Conservation (phyloP, 2,329 filamentous ascomycete genomes). For the Emergomyces pasteurianus region DNA sequence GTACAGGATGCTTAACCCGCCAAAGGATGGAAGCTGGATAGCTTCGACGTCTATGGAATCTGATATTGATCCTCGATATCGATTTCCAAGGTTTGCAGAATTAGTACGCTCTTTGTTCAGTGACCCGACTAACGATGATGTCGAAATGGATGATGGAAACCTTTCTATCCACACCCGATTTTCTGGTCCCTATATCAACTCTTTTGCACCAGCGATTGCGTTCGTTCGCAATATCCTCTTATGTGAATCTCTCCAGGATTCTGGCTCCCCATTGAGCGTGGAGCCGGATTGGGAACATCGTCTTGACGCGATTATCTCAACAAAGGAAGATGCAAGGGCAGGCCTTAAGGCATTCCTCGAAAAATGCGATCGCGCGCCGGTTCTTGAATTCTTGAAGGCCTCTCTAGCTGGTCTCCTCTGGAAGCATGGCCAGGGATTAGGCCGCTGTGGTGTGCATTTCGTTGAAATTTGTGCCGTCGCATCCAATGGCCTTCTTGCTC, state of each 20-base stretch:
- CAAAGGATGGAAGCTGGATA: slow-evolving; percentile 31
- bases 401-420: slow-evolving; percentile 34
- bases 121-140: not conserved
- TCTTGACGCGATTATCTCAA: slow-evolving; percentile 59
- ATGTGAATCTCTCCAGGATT: slow-evolving; percentile 41
- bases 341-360: slow-evolving; percentile 34
- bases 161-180: slow-evolving; percentile 14
- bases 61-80: slow-evolving; percentile 34
- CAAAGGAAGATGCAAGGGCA: slow-evolving; percentile 53
- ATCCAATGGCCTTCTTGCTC: slow-evolving; percentile 41
- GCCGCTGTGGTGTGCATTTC: slow-evolving; percentile 38
- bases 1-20: slow-evolving; percentile 51
- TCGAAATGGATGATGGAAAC: slow-evolving; percentile 2
- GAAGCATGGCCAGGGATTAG: slow-evolving; percentile 29
- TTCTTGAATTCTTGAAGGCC: slow-evolving; percentile 32
- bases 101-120: slow-evolving; percentile 18
- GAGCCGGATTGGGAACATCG: slow-evolving; percentile 78
- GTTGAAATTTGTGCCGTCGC: slow-evolving; percentile 44
- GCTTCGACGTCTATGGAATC: slow-evolving; percentile 41
- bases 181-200: slow-evolving; percentile 28
- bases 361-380: slow-evolving; percentile 22
- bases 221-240: slow-evolving; percentile 56
- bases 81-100: slow-evolving; percentile 28
- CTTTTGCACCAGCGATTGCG: slow-evolving; percentile 56
- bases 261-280: slow-evolving; percentile 39